Evolutionary conservation across 345 rosid species (phyloP), one percentile per base, ranked within the genome.

Genomic region (Salix dunnii): DNA sequence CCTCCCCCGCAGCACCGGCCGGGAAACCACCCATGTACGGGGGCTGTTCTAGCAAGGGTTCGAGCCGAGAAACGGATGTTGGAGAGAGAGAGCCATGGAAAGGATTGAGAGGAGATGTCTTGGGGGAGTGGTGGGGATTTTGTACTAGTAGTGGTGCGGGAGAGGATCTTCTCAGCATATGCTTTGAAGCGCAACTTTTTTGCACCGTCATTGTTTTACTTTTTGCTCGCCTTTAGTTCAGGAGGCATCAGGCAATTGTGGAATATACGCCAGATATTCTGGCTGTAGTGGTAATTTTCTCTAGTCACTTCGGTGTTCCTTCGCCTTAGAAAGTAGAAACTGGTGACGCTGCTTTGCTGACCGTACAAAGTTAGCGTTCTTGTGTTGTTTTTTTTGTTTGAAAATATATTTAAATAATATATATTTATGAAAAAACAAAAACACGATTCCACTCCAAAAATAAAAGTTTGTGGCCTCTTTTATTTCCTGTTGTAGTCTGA

Each of bases 121-220:
- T 28, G 62, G 30, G 10, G 71, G 31, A 42, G 66, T 17, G 61
- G 3, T 20, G 43, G 46, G 25, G 31, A 25, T 73, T 79, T 76
- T 51, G 69, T 72, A 65, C 48, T 9, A 14, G 60, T 12, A 4
- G 28, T 72, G 73, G 76, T 68, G 84, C 2, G 79, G 17, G 36
- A 38, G 53, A 78, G 88, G 79, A 86, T 81, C 85, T 86, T 86
- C 86, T 30, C 9, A 40, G 86, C 76, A 86, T 86, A 86, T 86
- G n/a, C 88, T 79, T 80, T 25, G 14, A 76, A 68, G 42, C 79
- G 66, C 28, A 49, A 38, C n/a, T 71, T 67, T 69, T 60, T 36
- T 64, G 12, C 16, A 20, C 49, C n/a, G 30, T 20, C 16, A 55
- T 36, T 42, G 48, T 23, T 80, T 61, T 67, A 74, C 76, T 60